Percentiles rank a stretch among this genome's conserved stretches.
Conservation (phyloP, 345 rosid species). For the Salix brachista region DNA sequence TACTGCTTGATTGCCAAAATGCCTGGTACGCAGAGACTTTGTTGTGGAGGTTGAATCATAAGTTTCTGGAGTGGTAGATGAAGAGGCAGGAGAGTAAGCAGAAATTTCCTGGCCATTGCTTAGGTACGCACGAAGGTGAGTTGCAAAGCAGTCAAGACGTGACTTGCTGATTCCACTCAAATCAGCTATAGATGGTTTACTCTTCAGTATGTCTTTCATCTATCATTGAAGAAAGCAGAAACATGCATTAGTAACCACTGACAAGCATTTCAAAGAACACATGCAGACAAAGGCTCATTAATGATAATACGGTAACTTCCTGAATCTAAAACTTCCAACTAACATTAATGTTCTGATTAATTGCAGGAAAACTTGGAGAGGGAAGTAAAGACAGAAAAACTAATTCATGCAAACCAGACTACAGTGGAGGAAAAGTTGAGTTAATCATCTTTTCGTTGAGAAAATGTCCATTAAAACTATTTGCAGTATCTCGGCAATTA, state of each 20-base stretch:
- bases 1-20: conserved; percentile 38
- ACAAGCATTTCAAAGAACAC: not conserved
- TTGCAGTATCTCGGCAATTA: not conserved
- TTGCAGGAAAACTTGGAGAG: not conserved
- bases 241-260: conserved; percentile 2
- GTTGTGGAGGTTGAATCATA: conserved; percentile 27
- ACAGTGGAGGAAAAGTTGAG: not conserved
- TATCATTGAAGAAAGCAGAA: conserved; percentile 15
- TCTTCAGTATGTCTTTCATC: conserved; percentile 80
- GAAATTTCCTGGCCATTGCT: conserved; percentile 30
- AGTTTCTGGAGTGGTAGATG: conserved; percentile 19
- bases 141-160: conserved; percentile 84
- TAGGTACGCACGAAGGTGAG: conserved; percentile 73
- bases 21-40: conserved; percentile 49
- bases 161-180: conserved; percentile 86
- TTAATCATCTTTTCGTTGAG: not conserved
- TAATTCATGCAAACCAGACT: not conserved
- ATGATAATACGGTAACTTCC: not conserved
- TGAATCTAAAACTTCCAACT: not conserved
- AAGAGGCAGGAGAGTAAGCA: conserved; percentile 17
- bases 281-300: not conserved
- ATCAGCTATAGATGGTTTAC: conserved; percentile 83
- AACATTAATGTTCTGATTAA: not conserved
- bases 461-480: not conserved
- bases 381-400: not conserved